phyloP scores from a whole-genome alignment of 1,139 yeast species.

The Pichia kudriavzevii region DNA sequence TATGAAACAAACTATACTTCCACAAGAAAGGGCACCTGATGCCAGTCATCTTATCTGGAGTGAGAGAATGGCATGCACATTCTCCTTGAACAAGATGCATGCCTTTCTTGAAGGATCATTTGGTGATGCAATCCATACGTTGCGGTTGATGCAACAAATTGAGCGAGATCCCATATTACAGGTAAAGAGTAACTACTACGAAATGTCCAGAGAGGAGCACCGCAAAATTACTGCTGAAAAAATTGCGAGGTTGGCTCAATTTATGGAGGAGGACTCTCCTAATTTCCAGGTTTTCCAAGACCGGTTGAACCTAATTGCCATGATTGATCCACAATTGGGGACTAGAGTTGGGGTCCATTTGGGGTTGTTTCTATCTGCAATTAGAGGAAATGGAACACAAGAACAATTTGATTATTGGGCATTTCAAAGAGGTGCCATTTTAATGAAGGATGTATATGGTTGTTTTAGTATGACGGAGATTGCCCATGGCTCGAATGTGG shows the following conservation, averaged over 20 bases:
- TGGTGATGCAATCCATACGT: conserved; percentile 32
- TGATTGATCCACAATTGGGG: conserved; percentile 43
- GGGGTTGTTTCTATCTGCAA: conserved; percentile 41
- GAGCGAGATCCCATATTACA: conserved; percentile 44
- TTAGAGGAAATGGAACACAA: conserved; percentile 45
- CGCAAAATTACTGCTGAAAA: conserved; percentile 38
- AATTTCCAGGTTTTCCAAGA: conserved; percentile 31
- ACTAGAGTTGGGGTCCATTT: conserved; percentile 45
- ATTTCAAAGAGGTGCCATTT: conserved; percentile 58
- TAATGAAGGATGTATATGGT: conserved; percentile 66
- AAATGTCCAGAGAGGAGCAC: conserved; percentile 35
- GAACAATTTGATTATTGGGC: conserved; percentile 68
- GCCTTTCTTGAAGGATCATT: conserved; percentile 40
- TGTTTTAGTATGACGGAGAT: conserved; percentile 94
- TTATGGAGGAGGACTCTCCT: conserved; percentile 37
- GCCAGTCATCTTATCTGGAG: conserved; percentile 33
- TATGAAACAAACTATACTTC: conserved; percentile 17
- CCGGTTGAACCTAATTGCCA: conserved; percentile 36
- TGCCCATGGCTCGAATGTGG: conserved; percentile 92
- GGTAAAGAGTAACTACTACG: conserved; percentile 35
- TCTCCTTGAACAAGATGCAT: conserved; percentile 40
- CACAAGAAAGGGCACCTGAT: conserved; percentile 29
- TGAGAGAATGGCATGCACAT: conserved; percentile 33
- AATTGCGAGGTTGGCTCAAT: conserved; percentile 38
- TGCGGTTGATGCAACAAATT: conserved; percentile 35